Evolutionary conservation across 768 basidiomycete genomes (phyloP).

Genomic region (Mrakia frigida): DNA sequence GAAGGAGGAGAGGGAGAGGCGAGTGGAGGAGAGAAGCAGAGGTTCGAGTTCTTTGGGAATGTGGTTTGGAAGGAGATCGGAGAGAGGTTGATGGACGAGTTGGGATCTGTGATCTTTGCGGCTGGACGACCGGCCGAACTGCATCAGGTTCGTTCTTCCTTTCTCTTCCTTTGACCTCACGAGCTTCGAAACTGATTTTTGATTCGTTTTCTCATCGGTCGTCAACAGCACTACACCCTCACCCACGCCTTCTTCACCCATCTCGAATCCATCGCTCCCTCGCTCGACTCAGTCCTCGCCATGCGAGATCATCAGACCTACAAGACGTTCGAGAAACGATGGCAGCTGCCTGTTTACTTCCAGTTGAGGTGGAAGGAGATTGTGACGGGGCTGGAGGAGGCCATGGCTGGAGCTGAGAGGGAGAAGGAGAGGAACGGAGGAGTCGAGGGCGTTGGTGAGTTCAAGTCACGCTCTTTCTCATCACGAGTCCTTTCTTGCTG

Average conservation of each 20-base stretch:
- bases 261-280: slow-evolving; percentile 76
- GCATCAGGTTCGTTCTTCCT: slow-evolving; percentile 59
- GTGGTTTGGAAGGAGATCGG: slow-evolving; percentile 86
- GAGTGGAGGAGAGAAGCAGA: slow-evolving; percentile 37
- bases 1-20: neutral
- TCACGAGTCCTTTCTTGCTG: neutral
- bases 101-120: slow-evolving; percentile 80
- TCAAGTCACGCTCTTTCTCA: neutral
- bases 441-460: neutral
- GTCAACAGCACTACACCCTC: slow-evolving; percentile 68
- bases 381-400: slow-evolving; percentile 66
- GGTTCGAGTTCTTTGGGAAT: slow-evolving; percentile 79
- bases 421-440: slow-evolving; percentile 9
- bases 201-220: neutral
- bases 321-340: slow-evolving; percentile 68
- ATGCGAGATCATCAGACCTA: slow-evolving; percentile 72
- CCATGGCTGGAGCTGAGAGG: slow-evolving; percentile 45
- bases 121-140: slow-evolving; percentile 86
- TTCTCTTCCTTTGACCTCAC: neutral
- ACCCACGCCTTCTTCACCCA: slow-evolving; percentile 75
- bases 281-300: slow-evolving; percentile 59
- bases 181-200: neutral
- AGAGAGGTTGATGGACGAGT: slow-evolving; percentile 70
- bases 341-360: slow-evolving; percentile 96
- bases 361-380: slow-evolving; percentile 97